Evolutionary conservation across 2,329 filamentous ascomycete genomes (phyloP), one percentile per base, ranked within the genome.

Genomic region (Fusarium tanahbumbuense): DNA sequence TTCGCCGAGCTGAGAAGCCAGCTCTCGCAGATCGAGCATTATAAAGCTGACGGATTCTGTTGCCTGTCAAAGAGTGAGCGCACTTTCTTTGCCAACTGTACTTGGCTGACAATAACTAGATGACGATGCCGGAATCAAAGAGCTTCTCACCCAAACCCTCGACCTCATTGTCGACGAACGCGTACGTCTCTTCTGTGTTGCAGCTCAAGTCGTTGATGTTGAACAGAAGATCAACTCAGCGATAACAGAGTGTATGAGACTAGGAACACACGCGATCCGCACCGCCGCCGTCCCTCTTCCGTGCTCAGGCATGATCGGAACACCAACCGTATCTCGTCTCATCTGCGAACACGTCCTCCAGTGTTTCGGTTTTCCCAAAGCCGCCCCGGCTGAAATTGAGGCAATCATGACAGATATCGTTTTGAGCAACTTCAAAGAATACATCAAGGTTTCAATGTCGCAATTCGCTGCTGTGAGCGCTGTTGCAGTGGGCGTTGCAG

Each of bases 201-300:
- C 73, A 42, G 73, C 73, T 32, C 73, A 75, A 73, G 73, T 75
- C 64, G 73, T 75, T 68, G 73, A 75, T 72, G 73, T 75, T 66
- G 73, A 75, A 66, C 73, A 75, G 68, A 75, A 75, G 56, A 75
- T 75, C 68, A 75, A 75, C 73, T 75, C 73, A 63, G 73, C 73
- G 34, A 75, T 75, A 55, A 75, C 73, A 67, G 73, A 75, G 59
- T 75, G 73, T 32, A 75, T 75, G 73, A 74, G 73, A 61, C 68
- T 75, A 18, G 73, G 73, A 25, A 75, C 73, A 13, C 73, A 75
- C 27, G 73, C 73, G 11, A 75, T 75, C 37, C 73, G 73, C 11
- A 75, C 73, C 27, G 71, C 73, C 12, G 73, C 73, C 11, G 73
- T 75, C 3, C 73, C 73, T 1, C 61, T 75, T 0, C 73, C 73